Base-by-base conservation (phyloP, 768 basidiomycete genomes). In the Pleurotus djamor region DNA sequence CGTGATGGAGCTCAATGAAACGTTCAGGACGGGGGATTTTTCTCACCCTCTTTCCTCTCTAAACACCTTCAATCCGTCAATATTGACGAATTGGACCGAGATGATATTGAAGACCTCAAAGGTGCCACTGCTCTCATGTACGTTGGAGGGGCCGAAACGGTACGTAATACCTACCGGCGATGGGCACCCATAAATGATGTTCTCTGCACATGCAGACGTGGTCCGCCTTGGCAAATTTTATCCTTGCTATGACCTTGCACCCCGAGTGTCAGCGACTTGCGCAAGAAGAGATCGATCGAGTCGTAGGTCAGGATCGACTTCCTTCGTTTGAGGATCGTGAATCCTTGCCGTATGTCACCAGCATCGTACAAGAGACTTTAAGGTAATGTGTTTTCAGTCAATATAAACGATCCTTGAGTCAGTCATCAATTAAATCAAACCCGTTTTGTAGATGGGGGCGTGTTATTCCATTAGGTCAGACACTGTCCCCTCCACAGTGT, bases 211-310 rank as follows among this genome's bases (percentile, higher is more conserved):
- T 17, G 10, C 14, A 56, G 54, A 43, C 54, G 9, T 56, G 54
- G 54, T 56, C 54, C 8, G 37, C 17, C 33, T 17, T 56, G 8
- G 9, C 13, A 14, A 14, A 10, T 10, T 68, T 68, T 54, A 45
- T 68, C 17, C 60, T 65, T 3, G 61, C 63, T 7, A 66, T 68
- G 60, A 45, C 61, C 32, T 50, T 63, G 21, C 33, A 60, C 51
- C 68, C 66, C 6, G 61, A 69, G 8, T 60, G 63, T 13, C 65
- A 65, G 48, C 51, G 43, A 33, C 57, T 58, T 34, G 67, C 66
- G 5, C 67, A 67, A 54, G 38, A 61, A 2, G 66, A 68, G 57
- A 57, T 67, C 41, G 66, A 67, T 44, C 38, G 16, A 4, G 65
- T 64, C 8, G 35, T 67, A 38, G 64, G 64, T 5, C 17, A 33